Evolutionary conservation across 495 filamentous ascomycete species (phyloP), one percentile per base, ranked within the genome.

Genomic region (Tuber indicum): DNA sequence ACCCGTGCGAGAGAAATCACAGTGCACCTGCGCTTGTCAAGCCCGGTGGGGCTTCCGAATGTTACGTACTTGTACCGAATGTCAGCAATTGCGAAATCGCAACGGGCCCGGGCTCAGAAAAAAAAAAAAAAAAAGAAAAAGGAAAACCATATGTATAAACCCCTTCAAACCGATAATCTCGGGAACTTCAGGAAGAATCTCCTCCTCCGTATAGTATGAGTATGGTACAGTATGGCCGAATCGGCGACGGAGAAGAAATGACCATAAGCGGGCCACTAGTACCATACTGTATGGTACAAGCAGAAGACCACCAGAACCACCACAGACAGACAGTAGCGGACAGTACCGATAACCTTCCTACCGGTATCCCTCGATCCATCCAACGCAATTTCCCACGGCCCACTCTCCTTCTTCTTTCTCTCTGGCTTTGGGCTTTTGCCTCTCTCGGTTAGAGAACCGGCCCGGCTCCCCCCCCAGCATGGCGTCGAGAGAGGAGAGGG

Each of bases 81-180:
- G 58, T 66, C 58, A 66, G 26, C 58, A 66, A 66, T 36, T 66
- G 16, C 10, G 17, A 66, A 26, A 16, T 66, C 26, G 58, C 32
- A 26, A 36, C 58, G 26, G 3, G 58, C 6, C 4, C 16, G 12
- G 4, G 32, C 14, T 3, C 9, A 16, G 26, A 14, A 26, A 26
- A 10, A 6, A n/a, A 52, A 52, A n/a, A 6, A 10, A n/a, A n/a
- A n/a, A n/a, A n/a, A n/a, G n/a, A 66, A 66, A 66, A 36, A 19
- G n/a, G 9, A 26, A 58, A 58, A 26, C 2, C 10, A 7, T 26
- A 6, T n/a, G 19, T 49, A 16, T 49, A 52, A 26, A 36, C 32
- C 32, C 58, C 58, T 66, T 66, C 58, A 66, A 66, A 66, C 58
- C 58, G 26, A n/a, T 66, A 66, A 66, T 66, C 26, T 66, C 26